Evolutionary conservation across 2,329 filamentous ascomycete species (phyloP).

Genomic region (Stachybotrys chartarum): DNA sequence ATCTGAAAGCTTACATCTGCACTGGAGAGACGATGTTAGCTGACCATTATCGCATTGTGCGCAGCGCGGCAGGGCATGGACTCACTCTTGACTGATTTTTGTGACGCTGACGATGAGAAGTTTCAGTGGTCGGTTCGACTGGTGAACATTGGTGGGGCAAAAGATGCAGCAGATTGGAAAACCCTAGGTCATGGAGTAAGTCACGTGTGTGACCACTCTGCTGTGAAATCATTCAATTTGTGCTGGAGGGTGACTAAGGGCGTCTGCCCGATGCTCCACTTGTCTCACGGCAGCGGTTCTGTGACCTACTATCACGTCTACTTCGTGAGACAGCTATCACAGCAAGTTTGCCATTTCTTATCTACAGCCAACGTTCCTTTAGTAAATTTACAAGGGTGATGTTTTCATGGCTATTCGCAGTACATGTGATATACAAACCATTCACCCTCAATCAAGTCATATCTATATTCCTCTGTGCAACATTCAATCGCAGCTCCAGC

Average conservation of each 20-base stretch:
- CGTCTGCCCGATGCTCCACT: too few relatives aligned
- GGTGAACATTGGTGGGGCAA: constrained; percentile 37
- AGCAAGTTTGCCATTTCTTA: too few relatives aligned
- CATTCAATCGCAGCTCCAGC: constrained; percentile 26
- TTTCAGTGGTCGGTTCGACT: constrained; percentile 26
- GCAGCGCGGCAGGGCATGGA: constrained; percentile 13
- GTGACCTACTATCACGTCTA: too few relatives aligned
- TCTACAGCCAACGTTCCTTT: too few relatives aligned
- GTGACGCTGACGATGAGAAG: constrained; percentile 37
- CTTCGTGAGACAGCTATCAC: too few relatives aligned
- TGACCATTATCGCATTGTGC: neutral
- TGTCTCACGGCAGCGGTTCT: too few relatives aligned
- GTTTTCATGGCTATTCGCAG: too few relatives aligned
- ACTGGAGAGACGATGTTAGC: constrained; percentile 42
- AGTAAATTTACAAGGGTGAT: too few relatives aligned
- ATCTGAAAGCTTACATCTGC: constrained; percentile 71
- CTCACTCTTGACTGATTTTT: constrained; percentile 54
- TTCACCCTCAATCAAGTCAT: too few relatives aligned
- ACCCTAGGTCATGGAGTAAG: constrained; percentile 18
- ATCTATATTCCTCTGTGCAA: constrained; percentile 20
- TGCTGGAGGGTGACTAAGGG: neutral
- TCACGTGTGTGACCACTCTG: neutral
- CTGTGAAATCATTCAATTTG: neutral
- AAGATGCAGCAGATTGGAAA: constrained; percentile 20
- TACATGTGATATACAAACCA: too few relatives aligned